These are phyloP conservation scores for Penicillium atrosanguineum DNA, from an alignment of 495 filamentous ascomycete species.

Conservation along the genomic window DNA sequence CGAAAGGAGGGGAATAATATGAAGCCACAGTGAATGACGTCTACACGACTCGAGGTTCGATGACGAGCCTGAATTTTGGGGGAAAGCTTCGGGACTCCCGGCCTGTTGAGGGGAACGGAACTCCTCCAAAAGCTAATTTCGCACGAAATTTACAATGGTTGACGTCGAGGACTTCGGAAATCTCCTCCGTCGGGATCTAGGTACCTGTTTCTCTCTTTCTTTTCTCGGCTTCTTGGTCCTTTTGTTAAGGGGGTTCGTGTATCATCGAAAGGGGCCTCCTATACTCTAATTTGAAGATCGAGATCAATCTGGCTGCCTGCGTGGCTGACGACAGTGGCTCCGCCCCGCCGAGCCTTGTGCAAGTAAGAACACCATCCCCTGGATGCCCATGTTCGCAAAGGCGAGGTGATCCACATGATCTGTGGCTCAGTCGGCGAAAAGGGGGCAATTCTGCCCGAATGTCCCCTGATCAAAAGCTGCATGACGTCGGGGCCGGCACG, in stretches of 20 bases:
- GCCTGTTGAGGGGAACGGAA: constrained; percentile 7
- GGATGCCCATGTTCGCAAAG: background rate
- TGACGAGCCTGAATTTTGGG: constrained; percentile 12
- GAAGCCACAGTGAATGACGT: constrained; percentile 17
- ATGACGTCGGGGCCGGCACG: background rate
- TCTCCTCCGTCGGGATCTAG: background rate
- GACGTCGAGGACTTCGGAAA: constrained; percentile 23
- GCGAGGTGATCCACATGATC: constrained; percentile 2
- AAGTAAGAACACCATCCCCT: background rate
- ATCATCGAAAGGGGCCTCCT: background rate
- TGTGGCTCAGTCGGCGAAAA: background rate
- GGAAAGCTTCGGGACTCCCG: constrained; percentile 12
- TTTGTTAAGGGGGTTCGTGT: background rate
- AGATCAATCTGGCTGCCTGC: constrained; percentile 17
- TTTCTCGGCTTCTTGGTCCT: background rate
- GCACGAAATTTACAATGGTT: constrained; percentile 12
- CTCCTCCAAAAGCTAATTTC: constrained; percentile 14
- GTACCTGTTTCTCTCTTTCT: background rate
- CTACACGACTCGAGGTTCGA: constrained; percentile 18
- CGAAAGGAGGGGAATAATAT: constrained; percentile 1
- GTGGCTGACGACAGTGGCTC: constrained; percentile 22
- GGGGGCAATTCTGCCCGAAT: background rate
- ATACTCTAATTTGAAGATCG: background rate
- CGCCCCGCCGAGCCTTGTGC: constrained; percentile 1
- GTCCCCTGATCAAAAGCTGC: background rate